Percentiles rank a stretch among this genome's conserved stretches.
These are phyloP conservation scores for Termitomyces sp. DNA, from an alignment of 768 basidiomycete genomes.

Conservation along the genomic window DNA sequence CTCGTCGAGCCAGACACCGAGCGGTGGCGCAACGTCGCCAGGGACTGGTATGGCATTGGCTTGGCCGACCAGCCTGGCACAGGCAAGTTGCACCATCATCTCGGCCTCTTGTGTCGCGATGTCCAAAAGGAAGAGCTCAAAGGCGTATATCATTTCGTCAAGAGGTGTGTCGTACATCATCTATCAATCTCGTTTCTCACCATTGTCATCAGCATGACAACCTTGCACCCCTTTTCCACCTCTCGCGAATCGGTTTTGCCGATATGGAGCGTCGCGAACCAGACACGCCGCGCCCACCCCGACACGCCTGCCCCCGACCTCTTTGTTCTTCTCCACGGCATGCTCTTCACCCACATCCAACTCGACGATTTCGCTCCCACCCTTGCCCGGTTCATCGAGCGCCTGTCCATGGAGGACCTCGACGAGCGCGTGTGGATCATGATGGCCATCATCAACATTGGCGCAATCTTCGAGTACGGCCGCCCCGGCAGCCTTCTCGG, in stretches of 20 bases:
- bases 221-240: constrained; percentile 79
- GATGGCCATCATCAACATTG: constrained; percentile 88
- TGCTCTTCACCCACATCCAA: constrained; percentile 94
- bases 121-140: constrained; percentile 77
- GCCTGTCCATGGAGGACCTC: constrained; percentile 74
- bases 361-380: constrained; percentile 87
- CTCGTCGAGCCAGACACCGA: constrained; percentile 91
- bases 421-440: constrained; percentile 92
- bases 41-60: constrained; percentile 90
- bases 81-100: constrained; percentile 90
- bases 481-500: constrained; percentile 64
- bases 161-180: constrained; percentile 58
- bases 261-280: constrained; percentile 77
- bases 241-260: constrained; percentile 88
- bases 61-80: constrained; percentile 88
- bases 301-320: constrained; percentile 70
- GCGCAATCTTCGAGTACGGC: constrained; percentile 85
- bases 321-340: constrained; percentile 91
- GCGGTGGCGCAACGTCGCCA: constrained; percentile 82
- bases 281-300: constrained; percentile 67
- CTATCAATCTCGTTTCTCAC: background rate
- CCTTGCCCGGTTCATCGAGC: constrained; percentile 81
- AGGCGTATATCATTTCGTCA: constrained; percentile 89
- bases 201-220: constrained; percentile 67
- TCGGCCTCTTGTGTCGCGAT: constrained; percentile 85